phyloP scores from a whole-genome alignment of 129 eudicot genomes.

The Artemisia argyi region DNA sequence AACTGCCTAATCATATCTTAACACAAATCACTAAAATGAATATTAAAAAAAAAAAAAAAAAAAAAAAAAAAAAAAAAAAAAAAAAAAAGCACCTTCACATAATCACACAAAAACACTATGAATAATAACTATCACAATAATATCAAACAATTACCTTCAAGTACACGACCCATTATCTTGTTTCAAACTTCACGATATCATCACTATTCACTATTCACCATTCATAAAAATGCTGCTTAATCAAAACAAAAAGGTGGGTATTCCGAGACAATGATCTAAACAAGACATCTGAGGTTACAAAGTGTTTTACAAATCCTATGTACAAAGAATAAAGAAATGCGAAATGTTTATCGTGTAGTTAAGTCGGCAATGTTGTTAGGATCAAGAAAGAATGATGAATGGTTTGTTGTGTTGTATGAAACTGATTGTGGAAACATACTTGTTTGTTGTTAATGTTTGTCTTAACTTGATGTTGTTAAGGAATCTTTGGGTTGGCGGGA shows the following conservation, averaged over 20 bases:
- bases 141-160: slow-evolving; percentile 25
- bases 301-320: background rate
- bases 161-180: slow-evolving; percentile 19
- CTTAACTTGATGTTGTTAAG: background rate
- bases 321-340: background rate
- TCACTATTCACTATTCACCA: background rate
- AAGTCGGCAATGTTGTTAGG: background rate
- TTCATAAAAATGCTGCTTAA: slow-evolving; percentile 14
- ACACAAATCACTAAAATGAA: background rate
- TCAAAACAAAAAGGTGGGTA: background rate
- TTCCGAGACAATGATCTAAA: background rate
- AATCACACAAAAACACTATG: slow-evolving; percentile 3
- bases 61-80: too few relatives aligned
- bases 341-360: background rate
- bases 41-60: too few relatives aligned
- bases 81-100: background rate
- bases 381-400: background rate
- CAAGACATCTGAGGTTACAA: background rate
- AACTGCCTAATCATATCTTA: background rate
- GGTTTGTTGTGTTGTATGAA: background rate
- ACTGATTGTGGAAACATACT: background rate
- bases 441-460: slow-evolving; percentile 5
- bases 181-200: slow-evolving; percentile 3
- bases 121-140: background rate
- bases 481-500: background rate